Conservation (phyloP, 2,329 filamentous ascomycete genomes). For the Microcyclosporella mali region DNA sequence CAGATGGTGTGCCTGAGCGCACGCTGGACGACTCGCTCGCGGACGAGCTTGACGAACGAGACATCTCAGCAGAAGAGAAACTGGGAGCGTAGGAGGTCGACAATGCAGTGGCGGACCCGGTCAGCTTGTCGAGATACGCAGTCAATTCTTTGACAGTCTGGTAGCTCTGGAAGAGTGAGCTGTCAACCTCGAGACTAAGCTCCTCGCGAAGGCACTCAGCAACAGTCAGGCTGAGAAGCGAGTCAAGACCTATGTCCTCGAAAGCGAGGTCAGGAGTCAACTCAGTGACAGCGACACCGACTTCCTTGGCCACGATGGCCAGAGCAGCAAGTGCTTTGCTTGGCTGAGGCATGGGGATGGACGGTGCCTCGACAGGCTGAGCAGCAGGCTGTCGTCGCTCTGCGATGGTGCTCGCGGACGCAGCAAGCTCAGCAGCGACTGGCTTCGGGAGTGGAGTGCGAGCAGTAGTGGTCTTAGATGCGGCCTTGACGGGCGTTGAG, state of each 20-base stretch:
- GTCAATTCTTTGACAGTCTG: constrained; percentile 1
- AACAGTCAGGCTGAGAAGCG: constrained; percentile 24
- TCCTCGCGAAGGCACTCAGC: constrained; percentile 23
- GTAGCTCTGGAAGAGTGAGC: constrained; percentile 4
- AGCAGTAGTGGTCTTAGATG: not conserved
- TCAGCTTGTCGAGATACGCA: not conserved
- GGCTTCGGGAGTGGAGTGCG: not conserved
- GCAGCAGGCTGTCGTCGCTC: not conserved
- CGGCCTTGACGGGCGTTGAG: too few relatives aligned
- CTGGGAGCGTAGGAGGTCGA: too few relatives aligned
- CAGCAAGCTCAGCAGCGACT: not conserved
- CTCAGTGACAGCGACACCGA: constrained; percentile 22
- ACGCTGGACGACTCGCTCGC: not conserved
- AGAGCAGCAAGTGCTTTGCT: too few relatives aligned
- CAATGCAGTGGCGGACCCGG: too few relatives aligned
- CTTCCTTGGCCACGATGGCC: constrained; percentile 26
- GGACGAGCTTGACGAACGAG: not conserved
- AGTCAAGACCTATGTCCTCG: constrained; percentile 29
- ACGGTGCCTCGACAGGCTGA: not conserved
- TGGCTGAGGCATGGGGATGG: not conserved
- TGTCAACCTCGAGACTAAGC: constrained; percentile 15
- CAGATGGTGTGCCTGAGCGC: not conserved
- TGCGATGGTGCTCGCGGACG: not conserved
- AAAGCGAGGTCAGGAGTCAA: constrained; percentile 26
- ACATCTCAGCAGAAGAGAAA: too few relatives aligned